Percentiles rank a stretch among this genome's conserved stretches.
Evolutionary conservation across 306 rosid species (phyloP).

Genomic region (Hippophae rhamnoides): DNA sequence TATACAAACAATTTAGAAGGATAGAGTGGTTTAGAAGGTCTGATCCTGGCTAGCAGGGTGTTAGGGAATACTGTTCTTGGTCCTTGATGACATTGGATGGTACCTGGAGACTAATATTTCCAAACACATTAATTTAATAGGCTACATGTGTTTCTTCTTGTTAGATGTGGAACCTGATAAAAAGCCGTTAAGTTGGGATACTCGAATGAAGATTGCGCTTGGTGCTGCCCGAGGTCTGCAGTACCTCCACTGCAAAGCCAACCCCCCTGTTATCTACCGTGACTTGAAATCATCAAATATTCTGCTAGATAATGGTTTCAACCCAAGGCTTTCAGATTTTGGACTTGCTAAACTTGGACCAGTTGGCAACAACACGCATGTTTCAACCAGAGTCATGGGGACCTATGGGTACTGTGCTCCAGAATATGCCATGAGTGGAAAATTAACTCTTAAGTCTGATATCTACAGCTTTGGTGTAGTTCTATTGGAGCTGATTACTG

Average conservation of each 20-base stretch:
- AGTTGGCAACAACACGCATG: slow-evolving; percentile 95
- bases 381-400: slow-evolving; percentile 97
- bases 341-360: slow-evolving; percentile 97
- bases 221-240: slow-evolving; percentile 88
- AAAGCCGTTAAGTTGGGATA: slow-evolving; percentile 62
- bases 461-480: slow-evolving; percentile 97
- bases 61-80: too few species aligned
- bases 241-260: slow-evolving; percentile 89
- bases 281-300: slow-evolving; percentile 95
- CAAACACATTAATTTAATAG: slow-evolving; percentile 1
- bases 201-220: slow-evolving; percentile 80
- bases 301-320: slow-evolving; percentile 64
- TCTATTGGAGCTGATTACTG: slow-evolving; percentile 86
- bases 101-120: neutral
- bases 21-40: too few species aligned
- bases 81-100: neutral
- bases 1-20: too few species aligned
- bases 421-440: slow-evolving; percentile 96
- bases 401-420: slow-evolving; percentile 97
- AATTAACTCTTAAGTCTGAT: slow-evolving; percentile 91
- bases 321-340: slow-evolving; percentile 87
- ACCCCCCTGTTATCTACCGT: slow-evolving; percentile 88
- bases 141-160: slow-evolving; percentile 13
- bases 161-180: slow-evolving; percentile 44
- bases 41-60: too few species aligned